Conservation (phyloP, 495 filamentous ascomycete species). For the Penicillium bialowiezense region DNA sequence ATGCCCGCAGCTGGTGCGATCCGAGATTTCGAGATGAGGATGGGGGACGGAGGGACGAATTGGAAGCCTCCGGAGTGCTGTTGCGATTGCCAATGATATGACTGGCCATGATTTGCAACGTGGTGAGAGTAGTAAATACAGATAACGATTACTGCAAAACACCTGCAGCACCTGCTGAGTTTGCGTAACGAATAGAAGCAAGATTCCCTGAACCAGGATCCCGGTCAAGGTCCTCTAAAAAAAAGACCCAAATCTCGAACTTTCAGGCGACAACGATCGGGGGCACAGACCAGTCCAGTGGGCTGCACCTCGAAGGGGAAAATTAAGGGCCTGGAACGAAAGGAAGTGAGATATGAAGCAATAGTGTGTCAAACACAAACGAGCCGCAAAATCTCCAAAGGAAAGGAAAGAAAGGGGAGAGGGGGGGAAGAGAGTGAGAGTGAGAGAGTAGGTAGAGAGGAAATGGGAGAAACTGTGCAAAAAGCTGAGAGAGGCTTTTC, state of each 20-base stretch:
- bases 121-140: conserved; percentile 48
- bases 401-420: conserved; percentile 27
- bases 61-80: conserved; percentile 88
- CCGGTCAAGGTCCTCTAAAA: conserved; percentile 17
- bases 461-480: conserved; percentile 12
- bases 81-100: conserved; percentile 88
- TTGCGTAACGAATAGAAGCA: conserved; percentile 44
- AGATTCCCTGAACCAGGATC: conserved; percentile 13
- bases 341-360: conserved; percentile 39
- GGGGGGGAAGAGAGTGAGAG: conserved; percentile 10
- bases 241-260: conserved; percentile 24
- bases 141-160: conserved; percentile 50
- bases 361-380: conserved; percentile 52
- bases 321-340: conserved; percentile 33
- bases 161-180: conserved; percentile 95
- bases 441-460: conserved; percentile 7
- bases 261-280: conserved; percentile 32
- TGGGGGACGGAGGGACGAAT: conserved; percentile 87
- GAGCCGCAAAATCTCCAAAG: conserved; percentile 29
- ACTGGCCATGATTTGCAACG: conserved; percentile 41
- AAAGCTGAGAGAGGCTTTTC: conserved; percentile 19
- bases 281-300: conserved; percentile 53
- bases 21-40: conserved; percentile 75
- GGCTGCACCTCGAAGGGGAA: conserved; percentile 37
- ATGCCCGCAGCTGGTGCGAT: conserved; percentile 87